Base-by-base conservation (phyloP, 148 eudicot species). In the Chenopodium album region DNA sequence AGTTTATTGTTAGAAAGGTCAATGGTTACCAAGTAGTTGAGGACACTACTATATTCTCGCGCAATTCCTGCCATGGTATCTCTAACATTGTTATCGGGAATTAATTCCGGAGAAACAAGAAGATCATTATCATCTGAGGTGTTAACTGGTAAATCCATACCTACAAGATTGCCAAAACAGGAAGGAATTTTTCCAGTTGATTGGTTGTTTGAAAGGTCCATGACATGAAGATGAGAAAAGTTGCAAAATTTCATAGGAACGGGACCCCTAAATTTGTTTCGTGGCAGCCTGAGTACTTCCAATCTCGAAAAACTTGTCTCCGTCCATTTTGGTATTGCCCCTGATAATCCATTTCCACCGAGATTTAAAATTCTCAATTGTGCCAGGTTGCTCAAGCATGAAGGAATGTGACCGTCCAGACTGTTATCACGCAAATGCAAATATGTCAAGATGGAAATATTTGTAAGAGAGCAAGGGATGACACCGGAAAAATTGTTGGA, bases 1-100 rank as follows among this genome's bases (percentile, higher is more conserved):
- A 85, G 56, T 20, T 71, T 37, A 69, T 85, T 85, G 17, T 74
- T 16, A 0, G 88, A 82, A 9, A 85, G 75, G 46, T 85, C 85
- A 31, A 85, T 76, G 69, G 52, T 80, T 28, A 52, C 62, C 71
- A 85, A 71, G 4, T 69, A 73, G 23, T 11, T 10, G 10, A 72
- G 17, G 7, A 48, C 34, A 7, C 48, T 29, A 3, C 78, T 86
- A 44, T 82, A 86, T 12, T 63, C 59, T 1, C 44, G 73, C 16
- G 68, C 85, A n/a, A 50, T 52, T 62, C 83, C 85, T 70, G 79
- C 66, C 6, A 82, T 31, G 9, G 68, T 76, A 70, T 74, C 79
- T 16, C 4, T 29, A 26, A 80, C 22, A 0, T 47, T 47, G 8
- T 47, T 10, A 47, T 47, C 50, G 2, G 11, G 1, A 7, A 7